Percentiles rank a stretch among this genome's conserved stretches.
phyloP scores from a whole-genome alignment of 1,284 basidiomycete genomes.

The Malassezia nana region DNA sequence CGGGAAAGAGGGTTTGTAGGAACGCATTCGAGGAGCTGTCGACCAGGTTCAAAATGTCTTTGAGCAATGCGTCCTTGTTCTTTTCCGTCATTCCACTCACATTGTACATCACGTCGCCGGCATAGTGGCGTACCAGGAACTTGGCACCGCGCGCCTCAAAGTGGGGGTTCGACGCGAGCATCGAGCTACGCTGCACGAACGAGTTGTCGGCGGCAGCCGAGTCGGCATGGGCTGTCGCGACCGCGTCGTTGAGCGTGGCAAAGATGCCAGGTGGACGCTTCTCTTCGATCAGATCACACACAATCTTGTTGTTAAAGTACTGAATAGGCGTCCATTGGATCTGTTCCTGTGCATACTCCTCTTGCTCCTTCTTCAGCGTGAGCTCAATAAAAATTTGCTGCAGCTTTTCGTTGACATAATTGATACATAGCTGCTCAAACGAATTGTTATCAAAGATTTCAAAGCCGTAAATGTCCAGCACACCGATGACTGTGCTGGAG shows the following conservation, averaged over 20 bases:
- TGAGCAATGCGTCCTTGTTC: slow-evolving; percentile 94
- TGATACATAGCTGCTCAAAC: slow-evolving; percentile 98
- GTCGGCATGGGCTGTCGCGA: slow-evolving; percentile 95
- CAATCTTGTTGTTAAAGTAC: slow-evolving; percentile 56
- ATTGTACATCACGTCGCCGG: slow-evolving; percentile 97
- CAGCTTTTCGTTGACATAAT: slow-evolving; percentile 97
- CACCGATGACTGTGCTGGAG: slow-evolving; percentile 80
- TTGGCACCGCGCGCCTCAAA: slow-evolving; percentile 57
- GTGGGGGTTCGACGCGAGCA: slow-evolving; percentile 55
- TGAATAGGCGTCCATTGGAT: slow-evolving; percentile 99
- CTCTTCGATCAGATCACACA: slow-evolving; percentile 96
- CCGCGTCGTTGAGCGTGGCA: slow-evolving; percentile 93
- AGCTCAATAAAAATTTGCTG: slow-evolving; percentile 98
- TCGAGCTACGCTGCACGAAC: slow-evolving; percentile 80
- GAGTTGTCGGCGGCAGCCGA: slow-evolving; percentile 92
- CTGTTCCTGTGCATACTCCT: slow-evolving; percentile 94
- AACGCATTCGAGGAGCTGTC: slow-evolving; percentile 54
- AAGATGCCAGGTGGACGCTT: slow-evolving; percentile 92
- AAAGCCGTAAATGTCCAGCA: slow-evolving; percentile 81
- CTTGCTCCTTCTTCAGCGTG: slow-evolving; percentile 96
- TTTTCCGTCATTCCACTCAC: slow-evolving; percentile 98
- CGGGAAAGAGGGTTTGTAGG: slow-evolving; percentile 80
- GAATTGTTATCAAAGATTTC: slow-evolving; percentile 99
- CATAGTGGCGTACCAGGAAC: slow-evolving; percentile 61
- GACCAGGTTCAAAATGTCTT: slow-evolving; percentile 85